Evolutionary conservation across 352 stramenopile species (phyloP).

Genomic region (Phytopythium sindhum): DNA sequence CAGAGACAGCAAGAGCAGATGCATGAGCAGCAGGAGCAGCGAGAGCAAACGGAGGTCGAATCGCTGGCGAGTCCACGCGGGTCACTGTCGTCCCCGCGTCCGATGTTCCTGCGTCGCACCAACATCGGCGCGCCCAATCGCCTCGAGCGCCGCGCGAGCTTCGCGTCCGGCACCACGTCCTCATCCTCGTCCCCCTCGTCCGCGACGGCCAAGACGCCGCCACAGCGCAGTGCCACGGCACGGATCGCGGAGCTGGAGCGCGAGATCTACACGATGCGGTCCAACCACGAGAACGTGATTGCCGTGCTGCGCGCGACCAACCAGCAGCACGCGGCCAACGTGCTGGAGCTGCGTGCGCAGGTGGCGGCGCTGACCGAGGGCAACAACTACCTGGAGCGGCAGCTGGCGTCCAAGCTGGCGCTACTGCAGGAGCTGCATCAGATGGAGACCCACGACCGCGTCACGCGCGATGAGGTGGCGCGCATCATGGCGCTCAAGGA

Average conservation of each 20-base stretch:
- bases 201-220: conserved; percentile 12
- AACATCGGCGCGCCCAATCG: conserved; percentile 27
- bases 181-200: conserved; percentile 6
- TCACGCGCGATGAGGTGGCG: conserved; percentile 36
- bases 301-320: conserved; percentile 63
- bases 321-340: conserved; percentile 62
- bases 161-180: conserved; percentile 12
- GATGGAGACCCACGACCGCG: conserved; percentile 27
- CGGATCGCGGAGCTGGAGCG: conserved; percentile 53
- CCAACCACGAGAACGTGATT: conserved; percentile 70
- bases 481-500: conserved; percentile 52
- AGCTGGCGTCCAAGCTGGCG: conserved; percentile 52
- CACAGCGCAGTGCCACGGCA: conserved; percentile 10
- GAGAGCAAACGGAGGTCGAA: conserved; percentile 28
- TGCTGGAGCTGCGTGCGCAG: conserved; percentile 60
- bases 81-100: conserved; percentile 12
- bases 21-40: conserved; percentile 2
- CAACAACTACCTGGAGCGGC: conserved; percentile 58
- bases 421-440: conserved; percentile 47
- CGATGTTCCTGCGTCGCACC: conserved; percentile 38
- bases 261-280: conserved; percentile 59
- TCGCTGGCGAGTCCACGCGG: conserved; percentile 17
- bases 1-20: not conserved
- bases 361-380: conserved; percentile 55
- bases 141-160: conserved; percentile 34